Conservation (phyloP, 1,284 basidiomycete genomes). For the Trichosporon sp. region DNA sequence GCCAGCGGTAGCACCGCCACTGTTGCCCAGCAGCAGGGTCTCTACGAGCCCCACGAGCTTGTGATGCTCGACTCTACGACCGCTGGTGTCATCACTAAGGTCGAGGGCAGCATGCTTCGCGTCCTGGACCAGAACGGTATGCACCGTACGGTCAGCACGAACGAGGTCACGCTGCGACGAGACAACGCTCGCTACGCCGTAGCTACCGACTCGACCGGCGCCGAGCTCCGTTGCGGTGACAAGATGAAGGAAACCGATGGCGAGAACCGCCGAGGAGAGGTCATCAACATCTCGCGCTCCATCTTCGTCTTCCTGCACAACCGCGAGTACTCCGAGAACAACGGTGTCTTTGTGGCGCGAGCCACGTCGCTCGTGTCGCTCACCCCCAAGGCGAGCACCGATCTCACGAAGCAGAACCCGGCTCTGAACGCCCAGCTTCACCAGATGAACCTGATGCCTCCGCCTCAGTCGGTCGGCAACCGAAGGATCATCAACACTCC, state of each 20-base stretch:
- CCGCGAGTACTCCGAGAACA: conserved; percentile 84
- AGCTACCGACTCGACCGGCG: conserved; percentile 85
- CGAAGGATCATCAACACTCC: conserved; percentile 73
- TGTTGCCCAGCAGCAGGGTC: conserved; percentile 68
- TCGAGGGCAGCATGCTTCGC: conserved; percentile 91
- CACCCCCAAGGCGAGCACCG: conserved; percentile 74
- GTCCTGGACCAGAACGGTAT: conserved; percentile 93
- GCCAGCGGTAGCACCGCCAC: conserved; percentile 64
- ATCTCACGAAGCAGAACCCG: conserved; percentile 97
- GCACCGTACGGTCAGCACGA: conserved; percentile 84
- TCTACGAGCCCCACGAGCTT: conserved; percentile 94
- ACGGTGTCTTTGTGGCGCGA: conserved; percentile 83
- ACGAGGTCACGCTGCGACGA: conserved; percentile 89
- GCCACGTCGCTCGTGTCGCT: conserved; percentile 76
- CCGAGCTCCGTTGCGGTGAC: conserved; percentile 72
- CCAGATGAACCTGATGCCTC: conserved; percentile 61
- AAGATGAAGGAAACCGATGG: conserved; percentile 92
- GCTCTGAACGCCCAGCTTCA: conserved; percentile 61
- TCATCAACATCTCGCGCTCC: conserved; percentile 93
- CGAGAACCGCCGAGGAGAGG: conserved; percentile 87
- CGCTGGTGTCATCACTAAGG: conserved; percentile 96
- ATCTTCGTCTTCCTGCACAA: conserved; percentile 94
- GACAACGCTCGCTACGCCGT: conserved; percentile 77
- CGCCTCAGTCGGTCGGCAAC: conserved; percentile 66
- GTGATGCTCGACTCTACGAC: conserved; percentile 94